These are phyloP conservation scores for Solanum chiquidenum DNA, from an alignment of 257 asterid genomes.

Conservation along the genomic window DNA sequence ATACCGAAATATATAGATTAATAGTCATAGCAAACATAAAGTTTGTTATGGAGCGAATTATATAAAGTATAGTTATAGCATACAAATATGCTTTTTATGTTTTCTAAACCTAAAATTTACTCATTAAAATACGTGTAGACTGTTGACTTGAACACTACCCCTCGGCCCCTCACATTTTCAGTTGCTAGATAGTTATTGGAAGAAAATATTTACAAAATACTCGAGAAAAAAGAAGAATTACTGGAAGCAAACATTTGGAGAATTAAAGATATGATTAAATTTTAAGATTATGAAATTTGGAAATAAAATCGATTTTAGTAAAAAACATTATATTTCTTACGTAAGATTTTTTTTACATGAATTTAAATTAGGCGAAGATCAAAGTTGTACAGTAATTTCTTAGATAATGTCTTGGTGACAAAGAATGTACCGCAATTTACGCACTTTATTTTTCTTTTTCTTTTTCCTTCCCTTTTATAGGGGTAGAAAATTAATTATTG, in stretches of 20 bases:
- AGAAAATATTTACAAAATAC: not conserved
- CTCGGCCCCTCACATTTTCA: not conserved
- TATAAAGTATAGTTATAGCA: no score
- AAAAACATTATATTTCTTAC: accelerated
- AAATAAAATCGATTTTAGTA: not conserved
- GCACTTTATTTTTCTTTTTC: not conserved
- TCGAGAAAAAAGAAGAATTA: no score
- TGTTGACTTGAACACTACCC: not conserved
- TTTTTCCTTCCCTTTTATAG: not conserved
- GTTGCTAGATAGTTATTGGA: not conserved
- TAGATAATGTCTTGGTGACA: not conserved
- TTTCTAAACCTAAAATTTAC: no score
- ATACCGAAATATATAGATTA: no score
- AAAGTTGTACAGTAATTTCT: not conserved
- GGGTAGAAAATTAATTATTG: not conserved
- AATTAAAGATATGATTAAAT: not conserved
- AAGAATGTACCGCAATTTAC: not conserved
- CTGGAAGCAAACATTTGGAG: not conserved
- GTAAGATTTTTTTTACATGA: not conserved
- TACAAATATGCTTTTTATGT: no score
- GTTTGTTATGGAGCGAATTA: no score
- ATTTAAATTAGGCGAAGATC: not conserved
- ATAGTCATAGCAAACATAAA: no score
- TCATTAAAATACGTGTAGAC: no score
- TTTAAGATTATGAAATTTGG: not conserved